Conservation (phyloP, 169 alveolate species). For the Plasmodium knowlesi region DNA sequence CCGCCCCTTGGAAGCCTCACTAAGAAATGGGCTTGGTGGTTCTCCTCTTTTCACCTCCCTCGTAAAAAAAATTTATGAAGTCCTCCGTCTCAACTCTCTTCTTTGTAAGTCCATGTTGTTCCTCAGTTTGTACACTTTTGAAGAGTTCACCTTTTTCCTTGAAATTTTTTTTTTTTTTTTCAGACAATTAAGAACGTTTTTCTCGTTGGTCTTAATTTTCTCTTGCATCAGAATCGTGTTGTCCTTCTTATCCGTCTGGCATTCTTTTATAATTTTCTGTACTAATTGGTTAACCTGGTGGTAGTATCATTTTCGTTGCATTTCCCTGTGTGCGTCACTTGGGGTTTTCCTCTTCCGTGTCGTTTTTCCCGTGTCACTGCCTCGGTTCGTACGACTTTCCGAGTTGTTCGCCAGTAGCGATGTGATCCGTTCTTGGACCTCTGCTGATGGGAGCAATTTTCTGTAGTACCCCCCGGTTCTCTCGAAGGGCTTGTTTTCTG, state of each 20-base stretch:
- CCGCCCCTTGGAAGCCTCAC: neutral
- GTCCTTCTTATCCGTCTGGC: neutral
- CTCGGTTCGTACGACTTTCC: neutral
- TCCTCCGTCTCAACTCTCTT: neutral
- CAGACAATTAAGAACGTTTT: constrained; percentile 3
- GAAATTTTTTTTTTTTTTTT: neutral
- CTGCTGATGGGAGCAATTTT: neutral
- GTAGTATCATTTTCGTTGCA: neutral
- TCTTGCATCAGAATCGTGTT: neutral
- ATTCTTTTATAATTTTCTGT: neutral
- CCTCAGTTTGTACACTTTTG: neutral
- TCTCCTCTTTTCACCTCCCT: neutral
- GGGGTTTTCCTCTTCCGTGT: neutral
- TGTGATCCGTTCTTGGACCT: neutral
- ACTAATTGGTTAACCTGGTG: neutral
- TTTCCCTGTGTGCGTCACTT: neutral
- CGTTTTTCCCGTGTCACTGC: neutral
- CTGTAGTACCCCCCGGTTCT: neutral
- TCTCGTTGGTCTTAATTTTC: neutral
- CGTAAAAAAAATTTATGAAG: constrained; percentile 9
- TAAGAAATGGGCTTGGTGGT: neutral
- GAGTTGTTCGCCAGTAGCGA: neutral
- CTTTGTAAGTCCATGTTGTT: neutral
- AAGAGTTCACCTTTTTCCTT: neutral
- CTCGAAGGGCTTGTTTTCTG: neutral